Evolutionary conservation across 805 yeast genomes (phyloP).

Genomic region (Yarrowia deformans): DNA sequence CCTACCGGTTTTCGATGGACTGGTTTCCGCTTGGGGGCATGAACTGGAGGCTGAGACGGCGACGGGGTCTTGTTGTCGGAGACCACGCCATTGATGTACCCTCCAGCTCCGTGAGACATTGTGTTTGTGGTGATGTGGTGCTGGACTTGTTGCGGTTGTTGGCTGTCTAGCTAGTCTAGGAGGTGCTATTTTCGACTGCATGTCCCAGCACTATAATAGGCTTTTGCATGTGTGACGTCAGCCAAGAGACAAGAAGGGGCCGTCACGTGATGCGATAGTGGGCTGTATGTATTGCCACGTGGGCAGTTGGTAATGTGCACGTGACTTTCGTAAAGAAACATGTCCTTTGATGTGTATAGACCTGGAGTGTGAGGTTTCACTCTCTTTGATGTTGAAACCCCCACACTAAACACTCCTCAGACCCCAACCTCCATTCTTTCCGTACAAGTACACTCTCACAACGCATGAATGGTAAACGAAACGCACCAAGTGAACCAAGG

Average conservation of each 20-base stretch:
- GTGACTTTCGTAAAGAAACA: neutral
- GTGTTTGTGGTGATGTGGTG: constrained; percentile 12
- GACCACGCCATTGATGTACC: constrained; percentile 35
- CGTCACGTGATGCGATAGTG: constrained; percentile 1
- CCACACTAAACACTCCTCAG: no score
- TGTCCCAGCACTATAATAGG: constrained; percentile 21
- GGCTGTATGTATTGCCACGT: neutral
- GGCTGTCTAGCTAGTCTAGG: constrained; percentile 19
- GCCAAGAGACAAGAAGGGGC: constrained; percentile 5
- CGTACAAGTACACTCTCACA: neutral
- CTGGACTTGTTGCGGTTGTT: neutral
- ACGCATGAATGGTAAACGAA: neutral
- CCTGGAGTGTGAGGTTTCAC: no score
- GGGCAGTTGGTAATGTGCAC: neutral
- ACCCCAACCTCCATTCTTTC: neutral
- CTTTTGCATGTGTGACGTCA: constrained; percentile 38
- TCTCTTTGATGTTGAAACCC: no score
- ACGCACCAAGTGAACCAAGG: neutral
- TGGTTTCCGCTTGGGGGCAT: constrained; percentile 41
- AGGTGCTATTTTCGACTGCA: constrained; percentile 29
- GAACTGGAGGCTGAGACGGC: constrained; percentile 41
- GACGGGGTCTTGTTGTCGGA: constrained; percentile 39
- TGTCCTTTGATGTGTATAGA: no score
- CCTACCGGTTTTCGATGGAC: constrained; percentile 42
- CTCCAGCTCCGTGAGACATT: constrained; percentile 37